Evolutionary conservation across 352 stramenopile genomes (phyloP), one percentile per base, ranked within the genome.

Genomic region (Globisporangium cystogenes): DNA sequence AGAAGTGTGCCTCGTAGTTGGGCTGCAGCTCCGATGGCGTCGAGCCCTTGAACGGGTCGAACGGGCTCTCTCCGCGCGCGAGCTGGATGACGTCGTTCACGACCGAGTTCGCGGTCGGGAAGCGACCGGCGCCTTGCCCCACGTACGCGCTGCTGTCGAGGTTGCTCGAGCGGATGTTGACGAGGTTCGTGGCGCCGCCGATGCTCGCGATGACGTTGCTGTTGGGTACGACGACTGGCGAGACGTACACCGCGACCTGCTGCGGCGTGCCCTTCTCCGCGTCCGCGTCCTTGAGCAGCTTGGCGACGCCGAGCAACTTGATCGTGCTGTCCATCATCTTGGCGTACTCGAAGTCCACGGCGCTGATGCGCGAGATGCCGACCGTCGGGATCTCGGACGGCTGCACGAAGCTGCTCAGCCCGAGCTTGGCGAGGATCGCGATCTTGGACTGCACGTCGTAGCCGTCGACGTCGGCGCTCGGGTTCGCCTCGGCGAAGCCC

Each of bases 391-490:
- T 95, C n/a, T 82, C 64, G 1, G 82, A 59, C 0, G 94, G 72
- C 48, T 81, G 68, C 15, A 99, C 87, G n/a, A 92, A 74, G 20
- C 79, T 76, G 21, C 93, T 95, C 67, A 98, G 98, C 24, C 86
- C 87, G 0, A 99, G 69, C 64, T 98, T 98, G 20, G 94, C 87
- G 27, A 98, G 70, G 45, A 99, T 90, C 44, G 90, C 83, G 63
- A 98, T 98, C 75, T 99, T 99, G 12, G 91, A 94, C 62, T 95
- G 89, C 36, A 98, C 95, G 64, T 98, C 95, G 65, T 93, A 91
- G 35, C 96, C 96, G 68, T 98, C 95, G 16, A 99, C 90, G 67
- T 98, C 95, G 10, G 91, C 93, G 42, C 93, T 98, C 1, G 95
- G 94, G 68, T 99, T 97, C 14, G 89, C 91, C 69, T 98, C 95